Conservation (phyloP, 495 filamentous ascomycete species). For the Xanthoparmelia taractica region DNA sequence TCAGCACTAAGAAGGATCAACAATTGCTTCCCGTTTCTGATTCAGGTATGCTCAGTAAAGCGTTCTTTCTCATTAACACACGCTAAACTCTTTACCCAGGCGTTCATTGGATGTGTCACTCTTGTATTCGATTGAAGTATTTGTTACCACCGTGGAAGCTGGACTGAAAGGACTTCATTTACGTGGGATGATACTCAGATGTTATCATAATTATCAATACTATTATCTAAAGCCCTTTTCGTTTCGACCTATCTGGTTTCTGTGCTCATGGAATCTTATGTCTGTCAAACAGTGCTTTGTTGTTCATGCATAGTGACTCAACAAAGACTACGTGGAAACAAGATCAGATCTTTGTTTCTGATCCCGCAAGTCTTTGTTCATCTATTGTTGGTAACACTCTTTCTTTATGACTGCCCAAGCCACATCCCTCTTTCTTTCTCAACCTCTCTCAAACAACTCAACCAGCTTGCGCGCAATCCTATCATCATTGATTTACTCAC, state of each 20-base stretch:
- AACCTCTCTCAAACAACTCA: background rate
- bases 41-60: conserved; percentile 7
- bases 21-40: background rate
- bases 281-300: background rate
- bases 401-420: background rate
- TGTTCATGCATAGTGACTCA: conserved; percentile 4
- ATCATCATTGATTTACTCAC: background rate
- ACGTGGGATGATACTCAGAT: conserved; percentile 15
- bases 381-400: conserved; percentile 7
- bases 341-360: background rate
- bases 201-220: conserved; percentile 18
- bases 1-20: background rate
- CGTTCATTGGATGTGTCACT: conserved; percentile 6
- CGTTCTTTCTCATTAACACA: background rate
- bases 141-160: conserved; percentile 5
- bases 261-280: background rate
- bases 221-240: conserved; percentile 7
- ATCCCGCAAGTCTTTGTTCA: conserved; percentile 8
- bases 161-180: conserved; percentile 10
- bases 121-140: conserved; percentile 15
- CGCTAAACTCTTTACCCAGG: conserved; percentile 8
- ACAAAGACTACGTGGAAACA: background rate
- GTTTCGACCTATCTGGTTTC: background rate
- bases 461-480: background rate
- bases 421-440: background rate